Base-by-base conservation (phyloP, 176 grass and related monocot species). In the Triticum urartu region DNA sequence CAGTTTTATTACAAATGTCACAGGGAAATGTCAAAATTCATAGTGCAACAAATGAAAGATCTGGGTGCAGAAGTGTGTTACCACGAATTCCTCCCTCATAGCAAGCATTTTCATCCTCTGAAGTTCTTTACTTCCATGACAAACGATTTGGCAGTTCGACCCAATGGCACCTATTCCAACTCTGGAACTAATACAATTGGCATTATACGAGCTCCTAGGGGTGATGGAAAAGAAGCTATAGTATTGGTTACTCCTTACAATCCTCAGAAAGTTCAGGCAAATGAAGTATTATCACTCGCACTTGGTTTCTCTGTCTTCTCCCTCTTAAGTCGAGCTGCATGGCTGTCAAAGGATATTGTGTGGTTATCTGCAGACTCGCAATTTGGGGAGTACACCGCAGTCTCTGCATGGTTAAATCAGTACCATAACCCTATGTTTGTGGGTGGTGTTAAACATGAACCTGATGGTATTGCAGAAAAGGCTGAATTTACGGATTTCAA, bases 151-250 rank as follows among this genome's bases (percentile, higher is more conserved):
- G 78, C 58, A 67, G 66, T 64, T 24, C 74, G 89, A 72, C 69
- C 24, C 26, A 95, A 95, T 70, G 68, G 18, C 38, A 89, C 82
- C 20, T 64, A 79, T 64, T 73, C 22, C 68, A 90, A 85, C 20
- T 91, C 85, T 79, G 91, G 89, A 28, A 78, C 91, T 65, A 95
- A 93, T 85, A 88, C 90, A 82, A 34, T 95, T 36, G 96, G 96
- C 25, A 91, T 98, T 81, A 81, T 98, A 79, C 89, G 93, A 64
- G 93, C 96, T 82, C 96, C 96, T 84, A 86, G 90, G 38, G 95
- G 96, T 61, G 96, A 98, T 89, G 96, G 96, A 66, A 98, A 98
- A 92, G 96, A 98, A 86, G 91, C 91, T 84, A 94, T 98, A 84
- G 93, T 98, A 15, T 72, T 98, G 45, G 93, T 98, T 68, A 94